These are phyloP conservation scores for Amborella trichopoda DNA, from an alignment of 164 flowering plant species.

Conservation along the genomic window DNA sequence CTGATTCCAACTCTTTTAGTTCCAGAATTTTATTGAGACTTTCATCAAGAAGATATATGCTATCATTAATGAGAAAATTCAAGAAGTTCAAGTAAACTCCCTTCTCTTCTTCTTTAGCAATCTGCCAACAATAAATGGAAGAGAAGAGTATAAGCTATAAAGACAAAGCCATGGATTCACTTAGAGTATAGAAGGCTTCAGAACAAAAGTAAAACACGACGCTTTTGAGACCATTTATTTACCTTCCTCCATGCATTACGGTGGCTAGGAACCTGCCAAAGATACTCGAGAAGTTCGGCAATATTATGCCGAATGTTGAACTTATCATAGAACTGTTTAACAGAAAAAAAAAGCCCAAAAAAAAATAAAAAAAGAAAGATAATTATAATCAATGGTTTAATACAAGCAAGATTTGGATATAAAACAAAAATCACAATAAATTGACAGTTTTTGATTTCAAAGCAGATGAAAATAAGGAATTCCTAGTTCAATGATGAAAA, in stretches of 20 bases:
- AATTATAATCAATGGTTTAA: not conserved
- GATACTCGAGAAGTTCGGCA: conserved; percentile 97
- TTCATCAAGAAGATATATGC: conserved; percentile 95
- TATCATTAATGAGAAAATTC: conserved; percentile 92
- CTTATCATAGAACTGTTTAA: conserved; percentile 92
- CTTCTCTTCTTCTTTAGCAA: conserved; percentile 96
- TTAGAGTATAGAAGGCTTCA: not conserved
- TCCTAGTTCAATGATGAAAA: too few species aligned
- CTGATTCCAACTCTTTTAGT: conserved; percentile 85
- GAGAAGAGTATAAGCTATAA: conserved; percentile 1
- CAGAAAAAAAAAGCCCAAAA: not conserved
- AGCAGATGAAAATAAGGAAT: too few species aligned
- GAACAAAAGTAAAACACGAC: not conserved
- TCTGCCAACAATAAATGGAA: conserved; percentile 26
- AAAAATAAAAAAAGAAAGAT: conserved; percentile 1
- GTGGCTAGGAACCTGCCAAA: conserved; percentile 98
- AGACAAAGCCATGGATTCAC: not conserved
- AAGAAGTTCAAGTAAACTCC: conserved; percentile 93
- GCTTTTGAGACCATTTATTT: not conserved
- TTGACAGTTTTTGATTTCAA: too few species aligned
- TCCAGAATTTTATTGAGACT: conserved; percentile 97
- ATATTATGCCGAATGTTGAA: conserved; percentile 98
- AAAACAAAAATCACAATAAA: too few species aligned
- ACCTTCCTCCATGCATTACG: conserved; percentile 94
- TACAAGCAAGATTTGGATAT: not conserved